Percentiles rank a stretch among this genome's conserved stretches.
Conservation (phyloP, 768 basidiomycete species). For the Xerocomellus intermedius region DNA sequence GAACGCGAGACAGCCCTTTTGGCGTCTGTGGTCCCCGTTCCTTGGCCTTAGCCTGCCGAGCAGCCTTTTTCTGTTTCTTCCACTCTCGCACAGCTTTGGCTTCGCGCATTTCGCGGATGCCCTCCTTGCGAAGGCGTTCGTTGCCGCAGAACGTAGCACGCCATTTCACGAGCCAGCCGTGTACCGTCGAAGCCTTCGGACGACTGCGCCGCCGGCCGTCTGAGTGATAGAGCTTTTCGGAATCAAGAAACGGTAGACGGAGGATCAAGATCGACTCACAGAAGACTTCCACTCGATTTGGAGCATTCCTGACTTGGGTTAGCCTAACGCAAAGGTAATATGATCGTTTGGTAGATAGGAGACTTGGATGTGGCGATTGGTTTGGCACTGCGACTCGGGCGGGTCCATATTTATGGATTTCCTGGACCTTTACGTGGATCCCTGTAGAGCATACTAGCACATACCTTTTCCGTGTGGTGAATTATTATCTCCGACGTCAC, state of each 20-base stretch:
- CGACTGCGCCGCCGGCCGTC: constrained; percentile 44
- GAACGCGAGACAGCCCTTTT: constrained; percentile 1
- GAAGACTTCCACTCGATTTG: constrained; percentile 36
- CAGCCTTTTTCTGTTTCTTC: constrained; percentile 28
- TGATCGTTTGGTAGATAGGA: constrained; percentile 8
- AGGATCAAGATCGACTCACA: constrained; percentile 18
- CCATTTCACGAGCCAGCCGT: constrained; percentile 80
- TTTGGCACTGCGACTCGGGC: not conserved
- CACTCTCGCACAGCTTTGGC: constrained; percentile 40
- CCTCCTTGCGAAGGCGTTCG: constrained; percentile 59
- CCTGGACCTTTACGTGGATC: not conserved
- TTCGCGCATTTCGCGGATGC: constrained; percentile 69
- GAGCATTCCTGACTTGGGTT: constrained; percentile 17
- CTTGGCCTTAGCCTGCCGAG: constrained; percentile 19
- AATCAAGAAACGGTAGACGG: not conserved
- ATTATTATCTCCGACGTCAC: constrained; percentile 16
- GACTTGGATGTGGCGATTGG: constrained; percentile 10
- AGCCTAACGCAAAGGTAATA: not conserved
- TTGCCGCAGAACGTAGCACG: constrained; percentile 67
- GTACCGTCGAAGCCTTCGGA: constrained; percentile 56
- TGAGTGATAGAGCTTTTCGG: constrained; percentile 32
- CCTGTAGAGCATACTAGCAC: constrained; percentile 12
- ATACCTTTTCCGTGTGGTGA: constrained; percentile 16
- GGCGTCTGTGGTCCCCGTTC: constrained; percentile 12
- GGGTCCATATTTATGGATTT: constrained; percentile 27